Base-by-base conservation (phyloP, 23 red algal species). In the Pyropia yezoensis region DNA sequence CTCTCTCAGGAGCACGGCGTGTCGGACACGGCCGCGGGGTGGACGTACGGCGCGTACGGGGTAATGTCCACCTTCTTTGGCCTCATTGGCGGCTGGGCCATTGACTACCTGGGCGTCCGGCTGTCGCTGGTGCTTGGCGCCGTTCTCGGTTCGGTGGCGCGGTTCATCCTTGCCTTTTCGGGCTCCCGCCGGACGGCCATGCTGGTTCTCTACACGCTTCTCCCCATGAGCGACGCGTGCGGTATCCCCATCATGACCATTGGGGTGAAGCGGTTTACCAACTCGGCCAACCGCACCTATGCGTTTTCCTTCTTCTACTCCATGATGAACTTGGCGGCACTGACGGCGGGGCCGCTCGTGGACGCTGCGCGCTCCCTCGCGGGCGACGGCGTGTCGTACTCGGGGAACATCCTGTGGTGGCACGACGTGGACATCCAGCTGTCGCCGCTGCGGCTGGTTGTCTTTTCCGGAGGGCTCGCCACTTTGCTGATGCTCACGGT, bases 181-280 rank as follows among this genome's bases (percentile, higher is more conserved):
- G 19, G 28, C 29, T 70, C 67, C 7, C 70, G 66, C 21, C 19
- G 25, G 7, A 65, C 18, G 8, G 80, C 74, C 1, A 27, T 78
- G 61, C 56, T 74, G 3, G 50, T 89, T 45, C 39, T 96, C 26
- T 83, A 73, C 52, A 89, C 84, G 49, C 49, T 88, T 1, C 75
- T 96, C 3, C 91, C 91, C 14, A 89, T 96, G 63, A 70, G 72
- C 52, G 91, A 96, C 28, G 80, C 83, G 71, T 65, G 89, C 16
- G 91, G 91, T 59, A 88, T 96, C 52, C 91, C 91, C 4, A 76
- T 96, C 33, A 82, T 96, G 83, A 89, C 83, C 18, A 96, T 96
- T 66, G 75, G 75, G 29, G 82, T 96, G 33, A 96, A 96, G 72
- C 74, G 91, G 26, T 96, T 89, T 52, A 89, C 91, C 19, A 89